Conservation (phyloP, 805 yeast species). For the Saccharomycopsis guyanensis region DNA sequence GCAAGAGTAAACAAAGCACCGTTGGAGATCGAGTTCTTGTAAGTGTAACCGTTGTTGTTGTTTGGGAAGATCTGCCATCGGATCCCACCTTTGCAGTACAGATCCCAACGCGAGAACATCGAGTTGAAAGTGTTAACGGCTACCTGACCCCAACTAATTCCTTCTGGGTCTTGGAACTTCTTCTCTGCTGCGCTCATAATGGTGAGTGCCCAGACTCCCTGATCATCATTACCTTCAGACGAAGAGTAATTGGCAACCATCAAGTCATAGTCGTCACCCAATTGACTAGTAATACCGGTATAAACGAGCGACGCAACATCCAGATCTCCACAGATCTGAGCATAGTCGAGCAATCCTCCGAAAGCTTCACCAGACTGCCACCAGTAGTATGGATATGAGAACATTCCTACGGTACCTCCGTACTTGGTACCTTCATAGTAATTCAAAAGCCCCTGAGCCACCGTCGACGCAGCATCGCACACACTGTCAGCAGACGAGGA, state of each 20-base stretch:
- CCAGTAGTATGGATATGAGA: slow-evolving; percentile 41
- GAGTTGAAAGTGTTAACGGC: slow-evolving; percentile 30
- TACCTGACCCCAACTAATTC: slow-evolving; percentile 27
- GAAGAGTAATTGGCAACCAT: slow-evolving; percentile 40
- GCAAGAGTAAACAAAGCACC: slow-evolving; percentile 57
- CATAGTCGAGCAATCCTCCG: slow-evolving; percentile 38
- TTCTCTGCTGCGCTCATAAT: slow-evolving; percentile 40
- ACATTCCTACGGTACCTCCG: slow-evolving; percentile 43
- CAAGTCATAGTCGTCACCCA: slow-evolving; percentile 35
- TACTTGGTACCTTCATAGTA: slow-evolving; percentile 36
- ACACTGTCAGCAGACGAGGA: slow-evolving; percentile 28
- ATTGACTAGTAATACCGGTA: slow-evolving; percentile 37
- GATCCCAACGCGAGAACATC: slow-evolving; percentile 51
- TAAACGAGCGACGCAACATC: slow-evolving; percentile 22
- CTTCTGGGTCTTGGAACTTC: slow-evolving; percentile 32
- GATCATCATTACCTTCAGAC: slow-evolving; percentile 45
- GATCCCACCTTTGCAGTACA: slow-evolving; percentile 51
- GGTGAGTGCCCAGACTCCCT: slow-evolving; percentile 46
- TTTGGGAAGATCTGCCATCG: slow-evolving; percentile 67
- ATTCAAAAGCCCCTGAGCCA: slow-evolving; percentile 36
- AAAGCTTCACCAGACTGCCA: slow-evolving; percentile 48
- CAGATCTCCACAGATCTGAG: slow-evolving; percentile 28
- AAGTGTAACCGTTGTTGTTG: slow-evolving; percentile 56
- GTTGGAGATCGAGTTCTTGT: slow-evolving; percentile 59
- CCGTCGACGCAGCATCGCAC: slow-evolving; percentile 33